A percentile compares a stretch with the other conserved stretches of the same genome.
Evolutionary conservation across 169 alveolate genomes (phyloP).

Genomic region (Babesia bigemina): DNA sequence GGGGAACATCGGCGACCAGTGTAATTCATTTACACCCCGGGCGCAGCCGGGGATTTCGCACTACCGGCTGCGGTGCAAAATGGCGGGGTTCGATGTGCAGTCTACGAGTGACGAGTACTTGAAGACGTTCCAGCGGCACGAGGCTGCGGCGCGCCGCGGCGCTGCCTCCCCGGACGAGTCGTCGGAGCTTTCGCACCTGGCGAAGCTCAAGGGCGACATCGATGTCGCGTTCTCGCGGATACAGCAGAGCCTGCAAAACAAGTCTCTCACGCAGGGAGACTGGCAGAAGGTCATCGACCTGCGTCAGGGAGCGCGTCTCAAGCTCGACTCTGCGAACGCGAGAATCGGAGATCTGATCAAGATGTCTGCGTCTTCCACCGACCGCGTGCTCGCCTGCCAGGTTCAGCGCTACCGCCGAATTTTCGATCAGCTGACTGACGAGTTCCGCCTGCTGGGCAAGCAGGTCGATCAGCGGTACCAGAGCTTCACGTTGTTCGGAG

Average conservation of each 20-base stretch:
- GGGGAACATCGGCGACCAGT: slow-evolving; percentile 13
- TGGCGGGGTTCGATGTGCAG: slow-evolving; percentile 15
- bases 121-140: slow-evolving; percentile 30
- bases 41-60: background rate
- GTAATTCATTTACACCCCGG: background rate
- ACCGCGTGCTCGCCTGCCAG: slow-evolving; percentile 38
- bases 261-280: slow-evolving; percentile 31
- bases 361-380: background rate
- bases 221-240: slow-evolving; percentile 19
- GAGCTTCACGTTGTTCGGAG: slow-evolving; percentile 37
- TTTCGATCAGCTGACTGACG: slow-evolving; percentile 58
- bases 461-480: slow-evolving; percentile 51
- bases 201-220: slow-evolving; percentile 43
- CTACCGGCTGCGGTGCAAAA: slow-evolving; percentile 14
- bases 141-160: slow-evolving; percentile 2
- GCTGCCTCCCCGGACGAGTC: slow-evolving; percentile 14
- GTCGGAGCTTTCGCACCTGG: slow-evolving; percentile 39
- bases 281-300: slow-evolving; percentile 43
- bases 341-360: slow-evolving; percentile 29
- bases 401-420: slow-evolving; percentile 56
- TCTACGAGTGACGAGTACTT: background rate
- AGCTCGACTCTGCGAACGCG: slow-evolving; percentile 40
- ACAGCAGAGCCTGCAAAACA: slow-evolving; percentile 25
- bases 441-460: slow-evolving; percentile 31
- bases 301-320: slow-evolving; percentile 16